These are phyloP conservation scores for Cytospora piceae DNA, from an alignment of 2,329 filamentous ascomycete species.

Conservation along the genomic window DNA sequence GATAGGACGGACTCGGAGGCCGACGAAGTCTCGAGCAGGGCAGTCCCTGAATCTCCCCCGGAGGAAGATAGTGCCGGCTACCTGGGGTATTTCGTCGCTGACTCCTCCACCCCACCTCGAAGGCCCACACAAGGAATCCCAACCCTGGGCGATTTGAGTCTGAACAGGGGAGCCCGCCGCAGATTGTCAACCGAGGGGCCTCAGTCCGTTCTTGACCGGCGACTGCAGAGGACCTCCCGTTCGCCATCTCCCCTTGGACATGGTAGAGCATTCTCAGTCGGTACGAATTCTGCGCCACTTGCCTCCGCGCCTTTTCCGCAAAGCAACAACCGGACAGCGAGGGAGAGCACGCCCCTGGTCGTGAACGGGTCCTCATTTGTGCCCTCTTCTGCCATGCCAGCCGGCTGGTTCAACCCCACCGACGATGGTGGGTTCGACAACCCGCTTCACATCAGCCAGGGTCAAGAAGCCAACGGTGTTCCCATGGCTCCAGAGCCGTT, in stretches of 20 bases:
- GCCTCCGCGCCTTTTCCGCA: conserved; percentile 45
- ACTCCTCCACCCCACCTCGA: conserved; percentile 36
- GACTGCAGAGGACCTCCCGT: conserved; percentile 57
- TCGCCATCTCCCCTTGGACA: conserved; percentile 62
- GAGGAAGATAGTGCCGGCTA: conserved; percentile 51
- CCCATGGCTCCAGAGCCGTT: conserved; percentile 33
- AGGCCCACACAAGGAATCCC: conserved; percentile 44
- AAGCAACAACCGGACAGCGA: conserved; percentile 38
- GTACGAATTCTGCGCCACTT: conserved; percentile 46
- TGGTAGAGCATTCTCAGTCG: conserved; percentile 48
- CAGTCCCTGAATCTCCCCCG: conserved; percentile 49
- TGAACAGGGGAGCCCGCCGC: conserved; percentile 46
- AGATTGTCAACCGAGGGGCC: conserved; percentile 58
- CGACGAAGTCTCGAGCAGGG: conserved; percentile 49
- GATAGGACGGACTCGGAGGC: conserved; percentile 51
- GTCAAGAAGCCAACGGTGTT: conserved; percentile 33
- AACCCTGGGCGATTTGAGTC: conserved; percentile 53
- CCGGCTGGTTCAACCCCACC: conserved; percentile 37
- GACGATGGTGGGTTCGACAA: conserved; percentile 43
- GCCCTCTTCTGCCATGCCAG: conserved; percentile 33
- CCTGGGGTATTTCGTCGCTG: conserved; percentile 44
- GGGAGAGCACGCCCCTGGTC: conserved; percentile 44
- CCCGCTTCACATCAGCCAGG: conserved; percentile 44
- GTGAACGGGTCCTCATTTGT: conserved; percentile 48
- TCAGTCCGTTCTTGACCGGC: conserved; percentile 56